These are phyloP conservation scores for Brassica nigra DNA, from an alignment of 345 rosid species.

Conservation along the genomic window DNA sequence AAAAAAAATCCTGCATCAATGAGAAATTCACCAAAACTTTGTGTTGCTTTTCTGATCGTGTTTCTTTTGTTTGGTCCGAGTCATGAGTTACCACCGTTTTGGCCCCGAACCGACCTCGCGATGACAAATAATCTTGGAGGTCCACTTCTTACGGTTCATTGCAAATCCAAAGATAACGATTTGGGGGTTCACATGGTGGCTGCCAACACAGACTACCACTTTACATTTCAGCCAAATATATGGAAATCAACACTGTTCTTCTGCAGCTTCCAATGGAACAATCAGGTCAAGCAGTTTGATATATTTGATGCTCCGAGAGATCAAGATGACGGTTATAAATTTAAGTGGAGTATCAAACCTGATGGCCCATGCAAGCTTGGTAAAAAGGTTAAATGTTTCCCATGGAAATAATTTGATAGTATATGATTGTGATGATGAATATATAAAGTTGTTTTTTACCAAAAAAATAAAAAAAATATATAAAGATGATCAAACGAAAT, in stretches of 20 bases:
- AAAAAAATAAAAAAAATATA: not conserved
- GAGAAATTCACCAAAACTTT: not conserved
- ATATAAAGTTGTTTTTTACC: not conserved
- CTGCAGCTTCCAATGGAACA: slow-evolving; percentile 25
- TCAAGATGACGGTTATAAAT: not conserved
- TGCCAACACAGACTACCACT: not conserved
- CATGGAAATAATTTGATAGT: slow-evolving; percentile 14
- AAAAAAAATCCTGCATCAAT: not conserved
- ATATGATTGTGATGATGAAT: not conserved
- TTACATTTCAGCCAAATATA: slow-evolving; percentile 15
- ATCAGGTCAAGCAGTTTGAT: slow-evolving; percentile 1
- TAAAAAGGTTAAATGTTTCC: not conserved
- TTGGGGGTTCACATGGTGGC: not conserved
- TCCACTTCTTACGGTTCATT: slow-evolving; percentile 26
- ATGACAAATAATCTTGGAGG: slow-evolving; percentile 14
- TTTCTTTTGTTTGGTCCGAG: slow-evolving; percentile 3
- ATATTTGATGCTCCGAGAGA: slow-evolving; percentile 26
- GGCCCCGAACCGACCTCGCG: slow-evolving; percentile 2
- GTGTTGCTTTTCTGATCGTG: not conserved
- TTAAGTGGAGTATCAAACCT: slow-evolving; percentile 7
- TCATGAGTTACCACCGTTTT: slow-evolving; percentile 2
- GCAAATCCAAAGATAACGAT: slow-evolving; percentile 25
- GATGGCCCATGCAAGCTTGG: slow-evolving; percentile 29
- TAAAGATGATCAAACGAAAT: not conserved
- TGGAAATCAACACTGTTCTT: slow-evolving; percentile 24